Evolutionary conservation across 192 early-diverging fungal genomes (phyloP).

Genomic region (Backusella australiensis): DNA sequence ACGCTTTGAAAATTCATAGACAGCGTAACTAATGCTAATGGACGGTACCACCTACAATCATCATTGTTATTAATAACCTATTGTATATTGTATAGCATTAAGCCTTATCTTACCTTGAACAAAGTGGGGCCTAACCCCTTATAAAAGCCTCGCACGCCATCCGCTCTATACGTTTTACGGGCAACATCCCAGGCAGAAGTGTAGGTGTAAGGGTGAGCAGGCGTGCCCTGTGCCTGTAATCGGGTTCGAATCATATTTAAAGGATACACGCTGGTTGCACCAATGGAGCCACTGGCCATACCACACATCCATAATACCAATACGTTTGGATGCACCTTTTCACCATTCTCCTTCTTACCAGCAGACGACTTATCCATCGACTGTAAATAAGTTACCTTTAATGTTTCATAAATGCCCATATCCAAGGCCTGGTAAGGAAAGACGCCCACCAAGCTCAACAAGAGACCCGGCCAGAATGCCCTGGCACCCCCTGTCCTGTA

Average conservation of each 20-base stretch:
- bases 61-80: neutral
- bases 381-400: constrained; percentile 57
- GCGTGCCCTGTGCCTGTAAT: constrained; percentile 79
- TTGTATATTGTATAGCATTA: no score
- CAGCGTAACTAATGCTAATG: constrained; percentile 69
- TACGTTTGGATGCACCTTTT: constrained; percentile 42
- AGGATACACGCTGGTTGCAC: constrained; percentile 69
- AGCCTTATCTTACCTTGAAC: constrained; percentile 49
- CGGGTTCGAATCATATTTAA: constrained; percentile 68
- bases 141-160: constrained; percentile 70
- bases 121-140: constrained; percentile 70
- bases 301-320: constrained; percentile 60
- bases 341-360: constrained; percentile 19
- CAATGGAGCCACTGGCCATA: constrained; percentile 61
- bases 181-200: constrained; percentile 61
- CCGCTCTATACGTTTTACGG: constrained; percentile 54
- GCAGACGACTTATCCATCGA: constrained; percentile 29
- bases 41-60: constrained; percentile 62
- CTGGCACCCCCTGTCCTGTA: constrained; percentile 58
- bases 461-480: constrained; percentile 54
- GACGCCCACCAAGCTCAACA: constrained; percentile 55
- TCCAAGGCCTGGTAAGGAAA: constrained; percentile 77
- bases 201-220: constrained; percentile 67
- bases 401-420: constrained; percentile 66
- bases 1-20: constrained; percentile 60